Evolutionary conservation across 2,329 filamentous ascomycete species (phyloP), one percentile per base, ranked within the genome.

Genomic region (Ciborinia camelliae): DNA sequence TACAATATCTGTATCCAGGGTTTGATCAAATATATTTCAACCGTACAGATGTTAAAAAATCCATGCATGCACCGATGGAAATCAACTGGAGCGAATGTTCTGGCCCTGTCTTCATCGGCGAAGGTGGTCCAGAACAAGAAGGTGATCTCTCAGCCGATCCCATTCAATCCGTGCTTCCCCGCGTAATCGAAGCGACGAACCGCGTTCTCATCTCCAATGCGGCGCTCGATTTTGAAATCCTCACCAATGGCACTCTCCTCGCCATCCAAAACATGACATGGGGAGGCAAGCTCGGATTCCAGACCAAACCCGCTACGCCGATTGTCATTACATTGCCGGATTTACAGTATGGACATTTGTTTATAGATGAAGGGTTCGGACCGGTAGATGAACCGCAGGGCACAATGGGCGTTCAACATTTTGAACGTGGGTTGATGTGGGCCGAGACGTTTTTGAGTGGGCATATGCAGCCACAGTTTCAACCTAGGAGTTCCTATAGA

Each of bases 261-360:
- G 78, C 80, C 4, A 75, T 84, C 47, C 81, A 84, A 70, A 84
- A 84, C 73, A 79, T 82, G 75, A 84, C 81, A 2, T 83, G 81
- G 80, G 78, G 81, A 69, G 81, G 81, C 18, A 66, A 71, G 3
- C 78, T 81, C 59, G 81, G 81, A 14, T 77, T 84, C 50, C 76
- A 79, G 30, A 64, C 71, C 6, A 77, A 77, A 28, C 81, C 81
- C 0, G 71, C 67, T 23, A 69, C 60, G 2, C 66, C 65, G 4
- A 68, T 71, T 48, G 66, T 69, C 10, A 72, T 71, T 51, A 69
- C 63, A 3, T 43, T 71, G 14, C 68, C 68, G 0, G 68, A 72
- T 66, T 48, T 71, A 52, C 65, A 71, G 62, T 71, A 71, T 43
- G 43, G 50, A 10, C 45, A 47, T 5, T n/a, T 61, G 0, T 71